Evolutionary conservation across 2,329 filamentous ascomycete genomes (phyloP).

Genomic region (Neofusicoccum sp.): DNA sequence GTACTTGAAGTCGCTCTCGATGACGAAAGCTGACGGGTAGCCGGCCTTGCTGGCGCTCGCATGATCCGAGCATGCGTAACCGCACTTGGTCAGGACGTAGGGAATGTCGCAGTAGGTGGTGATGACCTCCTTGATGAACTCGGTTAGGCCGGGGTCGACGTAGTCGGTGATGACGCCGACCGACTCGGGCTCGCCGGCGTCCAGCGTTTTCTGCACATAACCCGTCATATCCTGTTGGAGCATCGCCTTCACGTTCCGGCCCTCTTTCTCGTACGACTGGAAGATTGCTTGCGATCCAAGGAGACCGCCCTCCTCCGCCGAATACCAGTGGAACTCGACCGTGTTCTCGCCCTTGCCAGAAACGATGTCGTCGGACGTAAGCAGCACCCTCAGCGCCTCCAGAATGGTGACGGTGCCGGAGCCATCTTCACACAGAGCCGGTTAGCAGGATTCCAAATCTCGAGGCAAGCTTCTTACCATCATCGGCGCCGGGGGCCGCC

Average conservation of each 20-base stretch:
- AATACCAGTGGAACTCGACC: constrained; percentile 97
- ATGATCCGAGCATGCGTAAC: constrained; percentile 80
- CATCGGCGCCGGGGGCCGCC: constrained; percentile 88
- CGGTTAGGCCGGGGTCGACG: constrained; percentile 79
- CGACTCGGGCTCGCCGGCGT: constrained; percentile 79
- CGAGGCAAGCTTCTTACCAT: constrained; percentile 41
- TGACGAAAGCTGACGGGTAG: constrained; percentile 75
- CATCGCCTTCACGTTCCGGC: constrained; percentile 88
- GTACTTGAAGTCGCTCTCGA: constrained; percentile 70
- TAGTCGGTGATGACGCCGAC: constrained; percentile 93
- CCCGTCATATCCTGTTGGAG: constrained; percentile 95
- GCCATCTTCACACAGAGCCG: constrained; percentile 59
- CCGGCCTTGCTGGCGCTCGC: constrained; percentile 73
- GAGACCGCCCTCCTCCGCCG: constrained; percentile 84
- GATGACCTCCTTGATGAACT: constrained; percentile 89
- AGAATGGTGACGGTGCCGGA: constrained; percentile 93
- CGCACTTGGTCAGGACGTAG: constrained; percentile 84
- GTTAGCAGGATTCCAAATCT: neutral
- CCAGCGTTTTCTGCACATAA: constrained; percentile 80
- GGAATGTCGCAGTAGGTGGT: constrained; percentile 87
- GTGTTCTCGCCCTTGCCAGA: constrained; percentile 78
- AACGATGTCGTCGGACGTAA: constrained; percentile 71
- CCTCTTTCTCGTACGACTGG: constrained; percentile 71
- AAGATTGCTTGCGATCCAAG: constrained; percentile 91
- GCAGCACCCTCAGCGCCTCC: constrained; percentile 81